Conservation (phyloP, 176 grass and related monocot genomes). For the Cymbopogon citratus region DNA sequence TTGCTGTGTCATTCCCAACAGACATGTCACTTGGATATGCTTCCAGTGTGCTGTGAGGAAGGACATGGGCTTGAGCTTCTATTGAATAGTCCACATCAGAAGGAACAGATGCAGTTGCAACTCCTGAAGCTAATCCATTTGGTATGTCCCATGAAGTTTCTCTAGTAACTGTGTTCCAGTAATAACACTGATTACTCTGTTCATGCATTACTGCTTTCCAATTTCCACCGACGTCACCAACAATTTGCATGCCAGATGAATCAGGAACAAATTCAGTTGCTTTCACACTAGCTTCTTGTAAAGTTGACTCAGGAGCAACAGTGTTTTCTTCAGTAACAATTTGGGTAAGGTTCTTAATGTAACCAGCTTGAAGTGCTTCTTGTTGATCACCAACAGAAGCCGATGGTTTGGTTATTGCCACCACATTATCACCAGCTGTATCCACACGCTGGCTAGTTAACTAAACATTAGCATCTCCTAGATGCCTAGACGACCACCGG, state of each 20-base stretch:
- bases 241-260: conserved; percentile 68
- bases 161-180: conserved; percentile 93
- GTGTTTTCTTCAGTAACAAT: conserved; percentile 31
- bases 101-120: conserved; percentile 26
- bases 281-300: conserved; percentile 16
- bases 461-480: no score
- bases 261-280: conserved; percentile 28
- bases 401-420: conserved; percentile 12
- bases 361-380: conserved; percentile 32
- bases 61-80: conserved; percentile 29
- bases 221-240: conserved; percentile 64
- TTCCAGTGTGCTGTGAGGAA: conserved; percentile 32
- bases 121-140: conserved; percentile 30
- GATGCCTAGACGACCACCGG: no score
- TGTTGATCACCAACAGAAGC: conserved; percentile 35
- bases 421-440: neutral
- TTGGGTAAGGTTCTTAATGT: conserved; percentile 20
- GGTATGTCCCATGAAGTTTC: conserved; percentile 98
- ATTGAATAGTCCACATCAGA: conserved; percentile 33
- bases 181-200: conserved; percentile 87
- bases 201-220: conserved; percentile 92
- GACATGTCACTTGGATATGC: conserved; percentile 42
- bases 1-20: conserved; percentile 26
- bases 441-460: conserved; percentile 3
- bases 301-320: conserved; percentile 20